Conservation (phyloP, 495 filamentous ascomycete species). For the Cladorrhinum samala region DNA sequence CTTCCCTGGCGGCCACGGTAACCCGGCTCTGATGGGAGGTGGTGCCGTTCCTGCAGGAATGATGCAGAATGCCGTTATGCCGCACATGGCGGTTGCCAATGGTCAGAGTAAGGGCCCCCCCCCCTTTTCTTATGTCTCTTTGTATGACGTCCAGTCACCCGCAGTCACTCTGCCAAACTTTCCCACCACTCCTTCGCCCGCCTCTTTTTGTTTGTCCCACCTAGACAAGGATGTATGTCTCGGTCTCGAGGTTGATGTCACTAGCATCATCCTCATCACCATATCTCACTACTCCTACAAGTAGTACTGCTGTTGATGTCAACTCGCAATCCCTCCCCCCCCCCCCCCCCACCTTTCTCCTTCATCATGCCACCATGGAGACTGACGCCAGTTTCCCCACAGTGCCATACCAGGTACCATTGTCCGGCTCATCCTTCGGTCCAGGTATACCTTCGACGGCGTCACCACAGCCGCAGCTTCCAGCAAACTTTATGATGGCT, state of each 20-base stretch:
- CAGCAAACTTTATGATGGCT: slow-evolving; percentile 45
- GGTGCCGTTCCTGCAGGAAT: slow-evolving; percentile 42
- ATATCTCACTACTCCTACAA: neutral
- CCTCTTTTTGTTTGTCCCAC: slow-evolving; percentile 15
- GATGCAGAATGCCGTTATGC: slow-evolving; percentile 49
- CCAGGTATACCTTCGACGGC: slow-evolving; percentile 37
- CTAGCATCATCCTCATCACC: no score
- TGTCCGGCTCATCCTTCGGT: slow-evolving; percentile 46
- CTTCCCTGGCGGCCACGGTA: slow-evolving; percentile 35
- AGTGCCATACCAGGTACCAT: slow-evolving; percentile 51
- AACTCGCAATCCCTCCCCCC: no score
- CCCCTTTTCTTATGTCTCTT: slow-evolving; percentile 11
- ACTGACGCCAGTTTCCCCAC: slow-evolving; percentile 15
- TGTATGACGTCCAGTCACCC: slow-evolving; percentile 6
- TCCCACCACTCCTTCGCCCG: slow-evolving; percentile 3
- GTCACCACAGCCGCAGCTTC: slow-evolving; percentile 39
- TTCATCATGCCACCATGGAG: slow-evolving; percentile 6
- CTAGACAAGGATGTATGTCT: neutral
- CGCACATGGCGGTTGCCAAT: slow-evolving; percentile 43
- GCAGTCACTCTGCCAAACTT: neutral
- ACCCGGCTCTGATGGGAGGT: slow-evolving; percentile 42
- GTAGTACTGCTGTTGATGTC: neutral
- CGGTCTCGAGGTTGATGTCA: no score
- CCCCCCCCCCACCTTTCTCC: no score
- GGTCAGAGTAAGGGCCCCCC: slow-evolving; percentile 42